Base-by-base conservation (phyloP, 108 stramenopile species). In the Pseudonitzschia multistriata region DNA sequence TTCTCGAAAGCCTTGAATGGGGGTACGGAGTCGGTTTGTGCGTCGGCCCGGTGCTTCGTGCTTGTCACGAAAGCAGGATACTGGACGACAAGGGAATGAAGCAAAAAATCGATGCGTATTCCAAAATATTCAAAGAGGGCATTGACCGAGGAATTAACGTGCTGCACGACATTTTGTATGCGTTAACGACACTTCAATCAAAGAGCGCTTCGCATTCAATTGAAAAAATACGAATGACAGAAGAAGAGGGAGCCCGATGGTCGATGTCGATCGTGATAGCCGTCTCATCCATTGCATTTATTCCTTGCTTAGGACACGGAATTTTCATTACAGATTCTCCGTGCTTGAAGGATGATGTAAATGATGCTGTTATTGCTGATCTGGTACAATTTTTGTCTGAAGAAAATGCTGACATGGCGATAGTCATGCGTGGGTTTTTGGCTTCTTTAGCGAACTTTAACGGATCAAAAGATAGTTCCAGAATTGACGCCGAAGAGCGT, bases 11-110 rank as follows among this genome's bases (percentile, higher is more conserved):
- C 47, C 37, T 91, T 31, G 79, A 82, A 21, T 85, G 85, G 87
- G 85, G 82, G 40, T 72, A 74, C 39, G 90, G 90, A 31, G 86
- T 86, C 55, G 85, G 85, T 3, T 74, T 86, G 52, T 82, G 76
- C 5, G 33, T 88, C 1, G 24, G 69, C 27, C 49, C 78, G 30
- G 68, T 81, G 1, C 76, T 85, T 40, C 74, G 65, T 34, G 39
- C 61, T 25, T 77, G 74, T 13, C 35, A 67, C 8, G 64, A 70
- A 14, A 21, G 67, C 48, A 82, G 72, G 3, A 39, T 82, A 30
- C 45, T 87, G 14, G 62, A 69, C 17, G 39, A 48, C 40, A 40
- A 65, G 2, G 83, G 88, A 50, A 45, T 81, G 3, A 66, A 76
- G 24, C 59, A 60, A 33, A 76, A 74, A 25, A 73, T 62, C 40